Base-by-base conservation (phyloP, 2,329 filamentous ascomycete genomes). In the Beauveria pseudobassiana region DNA sequence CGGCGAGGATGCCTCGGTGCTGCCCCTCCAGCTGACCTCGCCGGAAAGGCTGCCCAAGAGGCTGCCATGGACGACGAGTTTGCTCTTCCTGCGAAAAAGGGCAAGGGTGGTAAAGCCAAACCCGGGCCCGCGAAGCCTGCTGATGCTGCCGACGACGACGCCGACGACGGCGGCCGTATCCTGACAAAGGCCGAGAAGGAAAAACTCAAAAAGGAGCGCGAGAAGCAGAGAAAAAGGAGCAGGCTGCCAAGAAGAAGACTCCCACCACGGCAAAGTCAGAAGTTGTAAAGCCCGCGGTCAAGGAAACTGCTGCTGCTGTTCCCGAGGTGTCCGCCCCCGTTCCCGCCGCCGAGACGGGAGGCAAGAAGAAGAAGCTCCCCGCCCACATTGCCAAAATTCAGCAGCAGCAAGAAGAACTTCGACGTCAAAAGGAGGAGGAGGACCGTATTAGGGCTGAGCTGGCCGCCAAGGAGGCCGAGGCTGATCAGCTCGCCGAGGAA, bases 181-280 rank as follows among this genome's bases (percentile, higher is more conserved):
- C 87, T 98, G 78, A 96, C 91, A 45, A 99, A 98, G 84, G 95
- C 96, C 63, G 93, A 99, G 79, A 99, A 99, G 80, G 95, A 99
- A 75, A 96, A 91, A 77, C 82, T 93, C 71, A 98, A 93, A 83
- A 99, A 97, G 79, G 95, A 99, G 80, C 87, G 91, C 64, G 95
- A 99, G 80, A 99, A 99, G 86, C 90, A 95, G 78, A 84, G 93
- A 67, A 99, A 80, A 99, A 93, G 86, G 95, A 99, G 77, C 89
- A 98, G 88, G 91, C 91, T 66, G 87, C 89, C 30, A 91, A 93
- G 79, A 96, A 96, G 82, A 96, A 95, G 78, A 64, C 70, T 5
- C 77, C 77, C 16, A 76, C 76, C 43, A 77, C 81, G 26, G 76
- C 93, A 79, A 92, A 91, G 77, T 34, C 64, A 34, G 62, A 62